Evolutionary conservation across 2,329 filamentous ascomycete species (phyloP), one percentile per base, ranked within the genome.

Genomic region (Blastomyces silverae): DNA sequence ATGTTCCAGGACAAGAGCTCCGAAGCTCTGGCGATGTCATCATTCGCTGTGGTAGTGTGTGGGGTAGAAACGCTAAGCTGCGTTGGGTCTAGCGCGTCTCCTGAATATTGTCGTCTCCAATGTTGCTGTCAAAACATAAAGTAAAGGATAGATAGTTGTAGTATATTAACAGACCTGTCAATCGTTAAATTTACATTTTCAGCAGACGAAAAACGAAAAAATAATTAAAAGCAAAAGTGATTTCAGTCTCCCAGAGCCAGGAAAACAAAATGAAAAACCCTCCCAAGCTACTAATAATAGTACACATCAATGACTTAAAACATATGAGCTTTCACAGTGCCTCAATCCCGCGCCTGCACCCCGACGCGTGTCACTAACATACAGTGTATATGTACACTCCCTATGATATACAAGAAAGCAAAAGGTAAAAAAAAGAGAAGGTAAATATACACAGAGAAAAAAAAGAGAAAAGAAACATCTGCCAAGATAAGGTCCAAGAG

Each of bases 401-500:
- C 6, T 7, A 11, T 8, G 15, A 58, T 58, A n/a, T 58, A 44
- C 56, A 58, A 44, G 37, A 57, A 34, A 31, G 50, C 17, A n/a
- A n/a, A n/a, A n/a, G n/a, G n/a, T 15, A 34, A 34, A 11, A 2
- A 39, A 25, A 57, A 34, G 4, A 15, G 2, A 31, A 10, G 15
- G 6, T 20, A 34, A 37, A 56, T 34, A 10, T 34, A 37, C 20
- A 37, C 25, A 48, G 44, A 22, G 17, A 44, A 44, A 15, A 17
- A 28, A 44, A 44, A 61, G 34, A n/a, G 6, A 44, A 28, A 8
- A 17, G 20, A 22, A 20, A 7, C 22, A 58, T 4, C 2, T 15
- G 1, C 85, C 75, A 64, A 85, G 75, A 25, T 28, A 52, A 52
- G 8, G 8, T 48, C 44, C 20, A 48, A 20, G 7, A 11, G 34